Evolutionary conservation across 73 alveolate genomes (phyloP), one percentile per base, ranked within the genome.

Genomic region (Diophrys sp.): DNA sequence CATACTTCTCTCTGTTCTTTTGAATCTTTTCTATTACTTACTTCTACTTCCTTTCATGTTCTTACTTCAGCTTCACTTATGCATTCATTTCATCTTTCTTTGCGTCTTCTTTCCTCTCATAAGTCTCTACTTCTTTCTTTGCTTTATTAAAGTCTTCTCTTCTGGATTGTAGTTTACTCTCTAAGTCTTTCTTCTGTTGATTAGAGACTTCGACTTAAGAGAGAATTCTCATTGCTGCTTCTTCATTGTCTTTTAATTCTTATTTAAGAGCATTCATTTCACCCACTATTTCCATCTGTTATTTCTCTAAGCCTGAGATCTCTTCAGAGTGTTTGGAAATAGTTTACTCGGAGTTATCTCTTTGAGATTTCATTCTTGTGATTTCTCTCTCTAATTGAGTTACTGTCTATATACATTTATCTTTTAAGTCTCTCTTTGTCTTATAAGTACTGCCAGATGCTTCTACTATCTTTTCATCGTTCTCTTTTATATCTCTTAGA

Each of bases 321-420:
- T 24, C 62, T 14, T 29, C 54, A n/a, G 5, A 23, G 29, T 14
- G 67, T 27, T 33, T 72, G 5, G 25, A 28, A 5, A 31, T 33
- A 31, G 5, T 31, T n/a, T 34, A 69, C 67, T 67, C 84, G 27
- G 87, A 86, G 71, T 54, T 88, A 27, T 53, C 73, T 74, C 76
- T 67, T 23, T 66, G 75, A 28, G 87, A 72, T 74, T 77, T 81
- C 83, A 56, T 86, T 78, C 85, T 83, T 54, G 79, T 83, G 53
- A 87, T 82, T 74, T 56, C 76, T 75, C 81, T 93, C 86, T 90
- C 96, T 29, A 29, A 14, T 2, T 8, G 26, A 1, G 76, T 81
- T 84, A 87, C 31, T 79, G 91, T 57, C 96, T 71, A 73, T 85
- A 67, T 88, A 44, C 79, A 89, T 1, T 93, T 93, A 55, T 85